A percentile compares a stretch with the other conserved stretches of the same genome.
Conservation (phyloP, 2,329 filamentous ascomycete species). For the Torrubiella hemipterigena region DNA sequence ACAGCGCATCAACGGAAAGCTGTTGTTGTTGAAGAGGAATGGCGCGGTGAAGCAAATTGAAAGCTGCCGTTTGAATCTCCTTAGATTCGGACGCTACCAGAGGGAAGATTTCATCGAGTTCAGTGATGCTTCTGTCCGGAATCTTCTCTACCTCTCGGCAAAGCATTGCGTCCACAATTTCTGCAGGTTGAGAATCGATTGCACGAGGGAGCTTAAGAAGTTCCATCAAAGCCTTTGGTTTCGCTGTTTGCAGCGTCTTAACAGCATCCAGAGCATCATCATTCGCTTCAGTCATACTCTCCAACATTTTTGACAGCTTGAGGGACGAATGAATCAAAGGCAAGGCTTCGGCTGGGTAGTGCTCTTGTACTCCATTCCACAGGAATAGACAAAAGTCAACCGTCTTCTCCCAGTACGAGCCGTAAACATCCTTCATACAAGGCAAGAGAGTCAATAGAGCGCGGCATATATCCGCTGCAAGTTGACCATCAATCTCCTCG, state of each 20-base stretch:
- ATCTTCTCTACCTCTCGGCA: slow-evolving; percentile 56
- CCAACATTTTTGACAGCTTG: slow-evolving; percentile 54
- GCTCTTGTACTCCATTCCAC: slow-evolving; percentile 38
- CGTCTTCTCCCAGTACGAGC: slow-evolving; percentile 67
- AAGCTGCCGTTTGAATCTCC: slow-evolving; percentile 69
- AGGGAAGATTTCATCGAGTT: slow-evolving; percentile 59
- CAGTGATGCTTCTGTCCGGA: slow-evolving; percentile 46
- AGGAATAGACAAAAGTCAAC: slow-evolving; percentile 45
- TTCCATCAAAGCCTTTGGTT: slow-evolving; percentile 46
- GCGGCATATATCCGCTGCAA: slow-evolving; percentile 42
- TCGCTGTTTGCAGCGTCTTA: slow-evolving; percentile 41
- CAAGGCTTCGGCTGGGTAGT: slow-evolving; percentile 33
- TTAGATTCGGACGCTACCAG: slow-evolving; percentile 65
- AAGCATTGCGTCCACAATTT: slow-evolving; percentile 65
- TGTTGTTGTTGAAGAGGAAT: slow-evolving; percentile 71
- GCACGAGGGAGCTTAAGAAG: slow-evolving; percentile 45
- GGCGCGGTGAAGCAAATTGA: slow-evolving; percentile 66
- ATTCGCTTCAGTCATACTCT: slow-evolving; percentile 58
- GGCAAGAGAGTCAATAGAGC: slow-evolving; percentile 53
- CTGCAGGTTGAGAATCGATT: slow-evolving; percentile 48
- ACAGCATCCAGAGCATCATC: slow-evolving; percentile 76
- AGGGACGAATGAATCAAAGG: slow-evolving; percentile 62
- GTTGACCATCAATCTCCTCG: slow-evolving; percentile 26
- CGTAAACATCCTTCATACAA: slow-evolving; percentile 70
- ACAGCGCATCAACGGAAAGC: slow-evolving; percentile 62